Base-by-base conservation (phyloP, 2,329 filamentous ascomycete species). In the Ophiostoma himal-ulmi region DNA sequence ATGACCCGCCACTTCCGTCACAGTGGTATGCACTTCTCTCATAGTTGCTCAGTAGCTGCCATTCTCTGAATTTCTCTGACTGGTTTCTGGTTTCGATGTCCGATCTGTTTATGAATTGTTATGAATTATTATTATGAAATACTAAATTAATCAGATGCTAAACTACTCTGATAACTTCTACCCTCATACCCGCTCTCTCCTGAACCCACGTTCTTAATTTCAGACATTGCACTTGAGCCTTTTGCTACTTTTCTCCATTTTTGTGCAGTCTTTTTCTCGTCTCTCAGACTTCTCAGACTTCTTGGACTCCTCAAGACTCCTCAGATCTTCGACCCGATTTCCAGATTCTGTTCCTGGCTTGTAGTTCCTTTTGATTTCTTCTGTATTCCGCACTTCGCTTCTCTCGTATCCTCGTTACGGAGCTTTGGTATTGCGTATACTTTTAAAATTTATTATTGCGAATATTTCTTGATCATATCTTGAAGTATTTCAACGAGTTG, bases 211-310 rank as follows among this genome's bases (percentile, higher is more conserved):
- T 26, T 65, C 36, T 37, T 65, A 65, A 65, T 65, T 65, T 65
- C 62, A 39, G 52, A 36, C 62, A 36, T 65, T 37, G 62, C 62
- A 39, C 20, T 37, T 34, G 14, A 36, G 60, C 60, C 30, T 65
- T 65, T 65, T 65, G 62, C 34, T 65, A 65, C 62, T 65, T 65
- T 62, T 62, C 57, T 62, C 57, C 57, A 62, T 62, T 62, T 34
- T 62, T 34, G 57, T 34, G 14, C 26, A 22, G n/a, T 34, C 26
- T 48, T 39, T 39, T 48, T 48, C 44, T 48, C 44, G 44, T 48
- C 44, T 39, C 20, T 48, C 44, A 48, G 44, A 48, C 44, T n/a
- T 17, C 44, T 44, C 41, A 44, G 41, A 17, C 30, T 30, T 39
- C 44, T 48, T 20, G n/a, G 44, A 48, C 44, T n/a, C 44, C 44